Evolutionary conservation across 1,284 basidiomycete species (phyloP).

Genomic region (Neonothopanus nambi): DNA sequence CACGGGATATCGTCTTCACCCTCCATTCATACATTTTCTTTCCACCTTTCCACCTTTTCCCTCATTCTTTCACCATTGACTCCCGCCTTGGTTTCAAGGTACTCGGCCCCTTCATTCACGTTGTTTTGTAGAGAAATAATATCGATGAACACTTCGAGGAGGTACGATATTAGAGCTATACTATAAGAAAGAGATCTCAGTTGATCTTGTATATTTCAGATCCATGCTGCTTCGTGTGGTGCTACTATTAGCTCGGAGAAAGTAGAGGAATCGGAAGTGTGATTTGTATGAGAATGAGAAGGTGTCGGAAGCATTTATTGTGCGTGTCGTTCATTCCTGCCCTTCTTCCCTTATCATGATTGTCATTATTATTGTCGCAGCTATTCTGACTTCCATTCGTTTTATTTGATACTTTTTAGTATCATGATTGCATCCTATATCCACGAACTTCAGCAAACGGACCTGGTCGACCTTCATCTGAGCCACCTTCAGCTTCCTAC

Average conservation of each 20-base stretch:
- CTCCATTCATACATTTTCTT: too few species aligned
- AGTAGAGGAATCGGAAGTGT: conserved; percentile 77
- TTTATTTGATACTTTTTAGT: conserved; percentile 39
- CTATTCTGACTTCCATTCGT: neutral
- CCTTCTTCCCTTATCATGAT: conserved; percentile 5
- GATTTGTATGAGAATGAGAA: conserved; percentile 85
- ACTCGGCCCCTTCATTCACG: too few species aligned
- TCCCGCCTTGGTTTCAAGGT: too few species aligned
- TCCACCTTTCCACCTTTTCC: too few species aligned
- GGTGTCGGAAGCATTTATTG: conserved; percentile 73
- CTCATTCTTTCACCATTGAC: too few species aligned
- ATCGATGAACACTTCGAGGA: too few species aligned
- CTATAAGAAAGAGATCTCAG: too few species aligned
- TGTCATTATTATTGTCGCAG: too few species aligned
- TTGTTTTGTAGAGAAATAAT: conserved; percentile 14
- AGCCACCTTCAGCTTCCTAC: conserved; percentile 59
- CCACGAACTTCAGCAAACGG: conserved; percentile 55
- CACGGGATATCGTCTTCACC: too few species aligned
- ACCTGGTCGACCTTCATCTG: conserved; percentile 45
- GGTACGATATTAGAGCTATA: too few species aligned
- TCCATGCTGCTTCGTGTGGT: conserved; percentile 76
- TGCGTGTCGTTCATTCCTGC: conserved; percentile 35
- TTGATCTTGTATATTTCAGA: conserved; percentile 77
- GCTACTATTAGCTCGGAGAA: conserved; percentile 61
- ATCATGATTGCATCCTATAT: conserved; percentile 73